Conservation (phyloP, 495 filamentous ascomycete species). For the Annulohypoxylon maeteangense region DNA sequence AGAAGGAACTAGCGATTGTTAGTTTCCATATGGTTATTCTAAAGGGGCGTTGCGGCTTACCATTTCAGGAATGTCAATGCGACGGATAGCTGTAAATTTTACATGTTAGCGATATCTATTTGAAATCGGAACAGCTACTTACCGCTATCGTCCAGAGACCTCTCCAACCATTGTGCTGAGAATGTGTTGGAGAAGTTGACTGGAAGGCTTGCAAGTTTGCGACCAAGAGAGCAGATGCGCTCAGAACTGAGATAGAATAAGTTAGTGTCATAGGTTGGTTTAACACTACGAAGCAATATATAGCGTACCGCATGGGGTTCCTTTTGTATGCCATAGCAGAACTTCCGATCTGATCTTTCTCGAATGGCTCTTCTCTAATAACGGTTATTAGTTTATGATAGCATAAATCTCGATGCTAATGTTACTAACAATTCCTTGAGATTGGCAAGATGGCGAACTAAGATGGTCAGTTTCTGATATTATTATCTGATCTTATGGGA, state of each 20-base stretch:
- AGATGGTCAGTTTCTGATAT: constrained; percentile 31
- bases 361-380: constrained; percentile 89
- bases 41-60: neutral
- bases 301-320: constrained; percentile 58
- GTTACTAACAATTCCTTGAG: constrained; percentile 51
- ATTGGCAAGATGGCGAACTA: constrained; percentile 75
- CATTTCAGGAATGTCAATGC: constrained; percentile 76
- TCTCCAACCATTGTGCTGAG: constrained; percentile 84
- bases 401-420: neutral
- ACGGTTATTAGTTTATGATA: neutral
- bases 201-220: constrained; percentile 72
- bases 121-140: neutral
- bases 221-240: constrained; percentile 80
- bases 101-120: constrained; percentile 9
- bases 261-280: constrained; percentile 4
- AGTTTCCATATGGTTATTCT: neutral
- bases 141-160: constrained; percentile 60
- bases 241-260: constrained; percentile 76
- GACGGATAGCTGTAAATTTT: constrained; percentile 23
- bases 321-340: constrained; percentile 84
- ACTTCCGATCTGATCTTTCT: constrained; percentile 75
- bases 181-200: constrained; percentile 81
- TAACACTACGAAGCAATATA: neutral
- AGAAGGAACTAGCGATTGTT: constrained; percentile 65
- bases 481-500: neutral